phyloP scores from a whole-genome alignment of 2,329 filamentous ascomycete genomes.

The Colletotrichum noveboracense region DNA sequence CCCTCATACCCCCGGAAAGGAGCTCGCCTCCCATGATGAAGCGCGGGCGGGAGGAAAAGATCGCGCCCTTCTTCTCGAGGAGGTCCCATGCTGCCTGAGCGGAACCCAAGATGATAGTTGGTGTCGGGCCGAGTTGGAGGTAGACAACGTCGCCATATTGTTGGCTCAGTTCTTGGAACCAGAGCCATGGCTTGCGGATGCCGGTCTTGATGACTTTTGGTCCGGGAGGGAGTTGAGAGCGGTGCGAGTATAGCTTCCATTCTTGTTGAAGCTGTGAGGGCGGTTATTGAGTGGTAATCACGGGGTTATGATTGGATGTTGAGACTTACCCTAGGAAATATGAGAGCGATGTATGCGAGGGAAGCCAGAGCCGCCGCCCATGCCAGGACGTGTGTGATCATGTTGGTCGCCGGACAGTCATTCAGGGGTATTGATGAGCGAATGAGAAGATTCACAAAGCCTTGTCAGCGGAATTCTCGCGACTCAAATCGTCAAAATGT shows the following conservation, averaged over 20 bases:
- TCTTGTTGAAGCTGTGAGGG: conserved; percentile 36
- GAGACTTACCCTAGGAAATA: conserved; percentile 29
- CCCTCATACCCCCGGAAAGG: conserved; percentile 44
- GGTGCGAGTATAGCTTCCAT: conserved; percentile 43
- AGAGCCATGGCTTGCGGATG: conserved; percentile 45
- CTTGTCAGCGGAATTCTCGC: rapidly evolving
- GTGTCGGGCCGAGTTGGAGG: conserved; percentile 45
- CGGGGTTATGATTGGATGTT: not conserved
- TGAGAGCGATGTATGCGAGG: conserved; percentile 28
- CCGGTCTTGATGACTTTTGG: conserved; percentile 41
- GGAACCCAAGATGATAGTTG: conserved; percentile 46
- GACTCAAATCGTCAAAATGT: not conserved
- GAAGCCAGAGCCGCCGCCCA: conserved; percentile 24
- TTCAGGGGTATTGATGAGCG: not conserved
- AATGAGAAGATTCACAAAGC: not conserved
- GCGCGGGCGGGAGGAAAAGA: conserved; percentile 49
- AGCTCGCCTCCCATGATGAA: conserved; percentile 52
- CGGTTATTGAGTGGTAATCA: not conserved
- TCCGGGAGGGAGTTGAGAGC: conserved; percentile 41
- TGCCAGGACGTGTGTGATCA: conserved; percentile 12
- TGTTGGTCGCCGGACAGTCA: not conserved
- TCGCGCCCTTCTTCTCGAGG: conserved; percentile 45
- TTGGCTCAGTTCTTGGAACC: conserved; percentile 43
- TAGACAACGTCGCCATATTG: conserved; percentile 47
- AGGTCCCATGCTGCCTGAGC: conserved; percentile 48